phyloP scores from a whole-genome alignment of 1,139 yeast species.

The Wickerhamomyces sp. region DNA sequence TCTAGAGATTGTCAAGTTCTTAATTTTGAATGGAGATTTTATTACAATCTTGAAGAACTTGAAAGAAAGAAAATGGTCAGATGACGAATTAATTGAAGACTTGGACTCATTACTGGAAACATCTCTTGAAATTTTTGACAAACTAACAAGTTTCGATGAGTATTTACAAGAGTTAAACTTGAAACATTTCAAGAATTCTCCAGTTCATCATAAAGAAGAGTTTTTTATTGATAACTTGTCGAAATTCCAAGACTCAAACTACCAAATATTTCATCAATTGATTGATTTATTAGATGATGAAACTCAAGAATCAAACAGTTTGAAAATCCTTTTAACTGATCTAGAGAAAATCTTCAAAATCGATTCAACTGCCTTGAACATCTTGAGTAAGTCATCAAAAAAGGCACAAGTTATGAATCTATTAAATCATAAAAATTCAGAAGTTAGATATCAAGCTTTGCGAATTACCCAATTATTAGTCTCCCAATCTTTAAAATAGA shows the following conservation, averaged over 20 bases:
- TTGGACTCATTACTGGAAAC: conserved; percentile 52
- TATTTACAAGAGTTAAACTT: conserved; percentile 81
- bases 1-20: conserved; percentile 47
- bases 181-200: conserved; percentile 80
- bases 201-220: conserved; percentile 82
- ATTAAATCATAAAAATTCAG: conserved; percentile 78
- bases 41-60: conserved; percentile 63
- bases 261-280: conserved; percentile 62
- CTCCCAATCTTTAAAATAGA: conserved; percentile 53
- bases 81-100: conserved; percentile 82
- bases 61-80: conserved; percentile 88
- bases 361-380: conserved; percentile 50
- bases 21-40: conserved; percentile 75
- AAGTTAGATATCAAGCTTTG: conserved; percentile 91
- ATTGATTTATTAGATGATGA: conserved; percentile 36
- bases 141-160: conserved; percentile 89
- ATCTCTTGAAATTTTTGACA: conserved; percentile 68
- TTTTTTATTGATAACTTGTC: conserved; percentile 85
- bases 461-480: conserved; percentile 91
- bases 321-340: conserved; percentile 50
- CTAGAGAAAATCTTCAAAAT: conserved; percentile 67
- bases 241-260: conserved; percentile 73
- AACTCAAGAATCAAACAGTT: conserved; percentile 18
- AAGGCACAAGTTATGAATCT: conserved; percentile 82
- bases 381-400: conserved; percentile 47